These are phyloP conservation scores for Wilhelminamyces savonicus DNA, from an alignment of 805 yeast genomes.

Conservation along the genomic window DNA sequence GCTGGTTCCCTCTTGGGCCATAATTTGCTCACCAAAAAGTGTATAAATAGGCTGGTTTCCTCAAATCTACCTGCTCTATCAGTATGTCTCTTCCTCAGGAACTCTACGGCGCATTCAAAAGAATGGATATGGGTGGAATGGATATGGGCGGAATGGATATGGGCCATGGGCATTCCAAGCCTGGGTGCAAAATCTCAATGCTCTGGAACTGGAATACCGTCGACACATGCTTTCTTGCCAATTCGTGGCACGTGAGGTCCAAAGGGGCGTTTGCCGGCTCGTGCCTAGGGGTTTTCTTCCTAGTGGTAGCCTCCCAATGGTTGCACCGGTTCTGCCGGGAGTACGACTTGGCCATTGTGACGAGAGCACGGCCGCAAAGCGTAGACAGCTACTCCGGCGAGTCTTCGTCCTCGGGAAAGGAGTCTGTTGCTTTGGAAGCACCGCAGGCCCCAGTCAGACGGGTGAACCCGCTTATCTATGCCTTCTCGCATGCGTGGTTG, in stretches of 20 bases:
- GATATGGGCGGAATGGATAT: conserved; percentile 10
- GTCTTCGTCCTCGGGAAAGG: no score
- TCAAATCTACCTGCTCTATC: no score
- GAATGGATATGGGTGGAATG: conserved; percentile 11
- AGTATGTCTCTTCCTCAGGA: no score
- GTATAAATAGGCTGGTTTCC: no score
- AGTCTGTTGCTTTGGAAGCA: no score
- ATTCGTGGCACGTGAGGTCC: conserved; percentile 55
- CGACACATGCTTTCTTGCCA: conserved; percentile 58
- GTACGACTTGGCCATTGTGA: conserved; percentile 36
- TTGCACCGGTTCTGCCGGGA: conserved; percentile 50
- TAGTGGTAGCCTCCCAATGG: conserved; percentile 54
- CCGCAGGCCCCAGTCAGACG: no score
- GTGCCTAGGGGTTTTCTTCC: conserved; percentile 59
- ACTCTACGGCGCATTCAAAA: no score
- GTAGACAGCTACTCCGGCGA: no score
- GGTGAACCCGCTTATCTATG: conserved; percentile 16
- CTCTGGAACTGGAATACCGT: conserved; percentile 71
- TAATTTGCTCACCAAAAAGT: no score
- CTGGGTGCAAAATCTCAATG: conserved; percentile 45
- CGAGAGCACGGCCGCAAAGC: no score
- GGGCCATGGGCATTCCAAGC: no score
- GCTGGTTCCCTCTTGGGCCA: no score
- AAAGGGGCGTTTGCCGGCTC: conserved; percentile 67
- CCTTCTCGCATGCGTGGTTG: conserved; percentile 31